Conservation (phyloP, 1,284 basidiomycete genomes). For the Schizopora paradoxa region DNA sequence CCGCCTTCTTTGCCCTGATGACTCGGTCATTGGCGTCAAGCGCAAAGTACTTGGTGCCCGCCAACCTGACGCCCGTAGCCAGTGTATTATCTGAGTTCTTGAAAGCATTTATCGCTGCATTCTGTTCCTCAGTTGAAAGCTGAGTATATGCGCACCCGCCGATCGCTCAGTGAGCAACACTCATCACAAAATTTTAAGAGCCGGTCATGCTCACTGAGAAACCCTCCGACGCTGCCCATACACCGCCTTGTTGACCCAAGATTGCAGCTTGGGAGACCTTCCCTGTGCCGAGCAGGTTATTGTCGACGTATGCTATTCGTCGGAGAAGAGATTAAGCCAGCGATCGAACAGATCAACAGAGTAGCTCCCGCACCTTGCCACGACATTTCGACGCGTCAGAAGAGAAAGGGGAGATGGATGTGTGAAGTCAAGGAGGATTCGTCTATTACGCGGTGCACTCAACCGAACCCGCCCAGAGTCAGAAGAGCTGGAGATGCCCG, state of each 20-base stretch:
- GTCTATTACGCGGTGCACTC: too few relatives aligned
- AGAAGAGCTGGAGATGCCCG: not conserved
- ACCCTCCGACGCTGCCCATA: conserved; percentile 80
- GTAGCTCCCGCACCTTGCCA: conserved; percentile 40
- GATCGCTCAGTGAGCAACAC: too few relatives aligned
- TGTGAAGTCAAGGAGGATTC: conserved; percentile 4
- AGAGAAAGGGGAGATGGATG: conserved; percentile 3
- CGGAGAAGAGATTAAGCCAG: not conserved
- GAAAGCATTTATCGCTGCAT: conserved; percentile 56
- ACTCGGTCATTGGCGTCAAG: conserved; percentile 54
- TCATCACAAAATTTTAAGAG: conserved; percentile 5
- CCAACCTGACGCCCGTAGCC: conserved; percentile 64
- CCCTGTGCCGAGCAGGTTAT: conserved; percentile 75
- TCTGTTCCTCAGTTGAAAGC: conserved; percentile 77
- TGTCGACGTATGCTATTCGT: conserved; percentile 79
- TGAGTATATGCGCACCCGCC: conserved; percentile 28
- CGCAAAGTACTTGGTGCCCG: conserved; percentile 78
- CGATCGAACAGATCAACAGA: conserved; percentile 1
- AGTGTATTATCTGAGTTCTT: conserved; percentile 39
- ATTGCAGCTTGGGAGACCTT: conserved; percentile 81
- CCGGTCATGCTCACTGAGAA: conserved; percentile 60
- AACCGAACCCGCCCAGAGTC: not conserved
- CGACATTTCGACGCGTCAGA: conserved; percentile 34
- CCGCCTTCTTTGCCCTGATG: conserved; percentile 80
- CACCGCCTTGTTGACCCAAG: conserved; percentile 77